phyloP scores from a whole-genome alignment of 2,329 filamentous ascomycete species.

The Lachnellula willkommii region DNA sequence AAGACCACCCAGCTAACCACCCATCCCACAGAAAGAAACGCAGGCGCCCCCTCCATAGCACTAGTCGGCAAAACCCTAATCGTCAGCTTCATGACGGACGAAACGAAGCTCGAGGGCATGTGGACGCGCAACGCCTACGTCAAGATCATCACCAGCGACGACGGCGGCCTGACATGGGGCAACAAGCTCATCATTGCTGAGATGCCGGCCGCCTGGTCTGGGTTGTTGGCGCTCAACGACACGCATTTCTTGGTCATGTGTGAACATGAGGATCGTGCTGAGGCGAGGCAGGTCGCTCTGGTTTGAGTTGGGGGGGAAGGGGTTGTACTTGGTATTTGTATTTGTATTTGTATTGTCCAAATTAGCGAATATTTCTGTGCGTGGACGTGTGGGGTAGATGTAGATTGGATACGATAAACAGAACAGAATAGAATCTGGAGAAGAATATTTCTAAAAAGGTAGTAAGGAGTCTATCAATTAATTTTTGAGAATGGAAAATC shows the following conservation, averaged over 20 bases:
- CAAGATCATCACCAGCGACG: constrained; percentile 3
- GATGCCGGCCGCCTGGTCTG: constrained; percentile 2
- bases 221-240: background rate
- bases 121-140: constrained; percentile 2
- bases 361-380: too few species aligned
- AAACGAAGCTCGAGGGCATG: constrained; percentile 4
- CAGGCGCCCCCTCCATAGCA: constrained; percentile 11
- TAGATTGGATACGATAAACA: too few species aligned
- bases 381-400: too few species aligned
- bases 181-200: constrained; percentile 3
- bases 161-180: constrained; percentile 1
- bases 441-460: too few species aligned
- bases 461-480: too few species aligned
- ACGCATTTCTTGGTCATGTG: constrained; percentile 3
- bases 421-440: too few species aligned
- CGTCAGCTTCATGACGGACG: constrained; percentile 13
- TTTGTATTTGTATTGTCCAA: too few species aligned
- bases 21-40: background rate
- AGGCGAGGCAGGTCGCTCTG: background rate
- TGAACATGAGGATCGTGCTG: constrained; percentile 2
- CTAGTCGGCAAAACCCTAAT: constrained; percentile 7
- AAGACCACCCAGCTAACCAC: too few species aligned
- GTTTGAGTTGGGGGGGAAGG: background rate
- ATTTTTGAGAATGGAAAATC: too few species aligned
- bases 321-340: too few species aligned